Base-by-base conservation (phyloP, 768 basidiomycete genomes). In the Tulasnella sp. region DNA sequence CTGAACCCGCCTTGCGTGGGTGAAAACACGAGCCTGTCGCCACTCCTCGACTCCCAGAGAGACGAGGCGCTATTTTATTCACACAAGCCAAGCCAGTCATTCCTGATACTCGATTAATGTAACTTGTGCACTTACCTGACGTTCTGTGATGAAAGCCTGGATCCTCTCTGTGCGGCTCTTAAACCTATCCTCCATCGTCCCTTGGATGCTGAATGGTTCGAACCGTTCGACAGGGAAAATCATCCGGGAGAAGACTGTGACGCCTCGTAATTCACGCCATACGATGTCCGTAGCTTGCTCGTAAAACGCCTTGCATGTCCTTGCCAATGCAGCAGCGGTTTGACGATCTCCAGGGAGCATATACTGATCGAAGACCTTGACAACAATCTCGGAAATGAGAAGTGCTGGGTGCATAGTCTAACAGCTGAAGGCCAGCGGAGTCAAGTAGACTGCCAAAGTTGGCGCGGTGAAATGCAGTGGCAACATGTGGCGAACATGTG, bases 331-430 rank as follows among this genome's bases (percentile, higher is more conserved):
- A 42, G 29, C 29, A 21, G 44, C 19, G 21, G 55, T 56, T 29
- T 38, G 21, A n/a, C 55, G 55, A 32, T 56, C 55, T 17, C 1
- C 55, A 3, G 55, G 55, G 15, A 56, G 34, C 26, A 45, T 24
- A 27, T 43, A 56, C 15, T 56, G 34, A 29, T 27, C 27, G 44
- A 56, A 56, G 43, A 56, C 26, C 21, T 26, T 26, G 42, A 29
- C 23, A 30, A 56, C 44, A 42, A 56, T 56, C 13, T 56, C 55
- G 2, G 55, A 56, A 21, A 56, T 56, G 8, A 56, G 27, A 3
- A 56, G n/a, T 1, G 55, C 55, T 13, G 55, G 55, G 42, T 56
- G 55, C 55, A 56, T 56, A n/a, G 44, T 51, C 9, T 51, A n/a
- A n/a, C n/a, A n/a, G n/a, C n/a, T n/a, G n/a, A n/a, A n/a, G n/a